These are phyloP conservation scores for Geotrichum fermentans DNA, from an alignment of 1,139 yeast genomes.

Conservation along the genomic window DNA sequence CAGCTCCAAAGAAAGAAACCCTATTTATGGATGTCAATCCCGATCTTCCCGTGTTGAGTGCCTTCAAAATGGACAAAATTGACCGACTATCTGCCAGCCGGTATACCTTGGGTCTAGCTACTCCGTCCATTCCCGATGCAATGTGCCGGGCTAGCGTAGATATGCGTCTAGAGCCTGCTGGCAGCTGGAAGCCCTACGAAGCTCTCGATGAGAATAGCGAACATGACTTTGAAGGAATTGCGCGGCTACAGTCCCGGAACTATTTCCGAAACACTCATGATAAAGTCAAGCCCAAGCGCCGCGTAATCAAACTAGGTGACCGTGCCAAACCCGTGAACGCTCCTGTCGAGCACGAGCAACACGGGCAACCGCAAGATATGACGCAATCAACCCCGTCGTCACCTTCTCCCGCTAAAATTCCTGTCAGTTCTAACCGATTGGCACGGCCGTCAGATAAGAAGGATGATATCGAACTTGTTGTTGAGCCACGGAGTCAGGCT, in stretches of 20 bases:
- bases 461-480: no score
- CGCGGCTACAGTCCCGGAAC: conserved; percentile 29
- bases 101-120: conserved; percentile 65
- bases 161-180: conserved; percentile 7
- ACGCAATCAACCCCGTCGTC: conserved; percentile 12
- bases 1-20: conserved; percentile 19
- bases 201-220: conserved; percentile 26
- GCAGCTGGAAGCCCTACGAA: conserved; percentile 18
- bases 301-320: no score
- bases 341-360: not conserved
- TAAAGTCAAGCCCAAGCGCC: conserved; percentile 30
- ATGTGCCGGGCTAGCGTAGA: conserved; percentile 47
- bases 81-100: conserved; percentile 68
- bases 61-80: conserved; percentile 65
- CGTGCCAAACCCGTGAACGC: no score
- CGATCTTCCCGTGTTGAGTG: conserved; percentile 54
- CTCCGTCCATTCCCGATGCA: conserved; percentile 53
- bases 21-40: conserved; percentile 51
- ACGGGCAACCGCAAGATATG: not conserved
- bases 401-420: no score
- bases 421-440: no score
- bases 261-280: conserved; percentile 26
- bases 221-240: conserved; percentile 29
- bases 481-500: no score
- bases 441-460: no score